Evolutionary conservation across 2,329 filamentous ascomycete species (phyloP).

Genomic region (Boeremia lycopersici): DNA sequence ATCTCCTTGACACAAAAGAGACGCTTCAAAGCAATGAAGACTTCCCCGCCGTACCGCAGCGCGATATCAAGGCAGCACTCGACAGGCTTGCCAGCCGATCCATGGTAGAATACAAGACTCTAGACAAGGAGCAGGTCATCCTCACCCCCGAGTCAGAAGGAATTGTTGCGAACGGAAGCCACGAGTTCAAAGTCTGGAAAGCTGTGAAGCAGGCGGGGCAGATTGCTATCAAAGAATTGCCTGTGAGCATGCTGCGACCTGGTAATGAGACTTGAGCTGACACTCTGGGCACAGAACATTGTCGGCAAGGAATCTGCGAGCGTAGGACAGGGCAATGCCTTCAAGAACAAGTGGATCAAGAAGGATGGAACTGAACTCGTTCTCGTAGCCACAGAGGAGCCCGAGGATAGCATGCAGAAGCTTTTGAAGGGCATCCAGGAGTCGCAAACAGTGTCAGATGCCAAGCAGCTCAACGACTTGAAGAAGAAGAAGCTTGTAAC

Average conservation of each 20-base stretch:
- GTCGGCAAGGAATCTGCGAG: constrained; percentile 79
- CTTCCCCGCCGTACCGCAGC: constrained; percentile 54
- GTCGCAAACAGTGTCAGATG: constrained; percentile 70
- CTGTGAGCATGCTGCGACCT: constrained; percentile 34
- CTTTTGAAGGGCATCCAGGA: constrained; percentile 75
- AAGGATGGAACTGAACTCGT: constrained; percentile 62
- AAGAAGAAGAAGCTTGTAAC: constrained; percentile 91
- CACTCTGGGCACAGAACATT: constrained; percentile 48
- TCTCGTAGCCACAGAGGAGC: constrained; percentile 67
- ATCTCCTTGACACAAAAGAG: constrained; percentile 61
- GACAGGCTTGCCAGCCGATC: constrained; percentile 83
- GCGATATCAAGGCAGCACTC: constrained; percentile 78
- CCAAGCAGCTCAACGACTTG: constrained; percentile 78
- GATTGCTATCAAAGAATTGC: constrained; percentile 55
- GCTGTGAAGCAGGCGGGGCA: constrained; percentile 53
- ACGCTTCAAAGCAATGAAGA: constrained; percentile 60
- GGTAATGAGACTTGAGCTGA: constrained; percentile 22
- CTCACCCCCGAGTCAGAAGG: constrained; percentile 83
- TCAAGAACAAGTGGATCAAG: constrained; percentile 75
- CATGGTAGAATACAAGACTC: constrained; percentile 85
- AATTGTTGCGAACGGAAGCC: constrained; percentile 61
- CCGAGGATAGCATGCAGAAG: constrained; percentile 78
- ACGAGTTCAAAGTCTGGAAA: constrained; percentile 59
- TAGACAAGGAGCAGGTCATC: constrained; percentile 77
- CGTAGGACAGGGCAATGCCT: constrained; percentile 92